Conservation (phyloP, 306 rosid species). For the Medicago truncatula region MtrunA17r5.0-ANR NC_053043.1:34914501-34915000, state of each 20-base stretch:
- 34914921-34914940: background rate
- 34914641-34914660: constrained; percentile 51
- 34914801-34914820: constrained; percentile 64
- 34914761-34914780: no score
- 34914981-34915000: background rate
- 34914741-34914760: background rate
- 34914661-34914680: constrained; percentile 46
- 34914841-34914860: constrained; percentile 92
- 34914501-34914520: constrained; percentile 56
- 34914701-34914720: constrained; percentile 67
- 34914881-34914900: background rate
- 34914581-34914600: constrained; percentile 50
- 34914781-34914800: no score
- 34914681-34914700: constrained; percentile 45
- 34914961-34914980: background rate
- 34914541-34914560: constrained; percentile 56
- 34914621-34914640: constrained; percentile 57
- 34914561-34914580: constrained; percentile 48
- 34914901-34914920: background rate
- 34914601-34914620: constrained; percentile 51
- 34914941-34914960: background rate
- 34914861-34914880: constrained; percentile 16
- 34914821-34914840: constrained; percentile 70
- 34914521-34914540: constrained; percentile 75
- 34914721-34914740: background rate